Evolutionary conservation across 208 protist genomes (phyloP).

Genomic region (Trypanosoma melophagium): DNA sequence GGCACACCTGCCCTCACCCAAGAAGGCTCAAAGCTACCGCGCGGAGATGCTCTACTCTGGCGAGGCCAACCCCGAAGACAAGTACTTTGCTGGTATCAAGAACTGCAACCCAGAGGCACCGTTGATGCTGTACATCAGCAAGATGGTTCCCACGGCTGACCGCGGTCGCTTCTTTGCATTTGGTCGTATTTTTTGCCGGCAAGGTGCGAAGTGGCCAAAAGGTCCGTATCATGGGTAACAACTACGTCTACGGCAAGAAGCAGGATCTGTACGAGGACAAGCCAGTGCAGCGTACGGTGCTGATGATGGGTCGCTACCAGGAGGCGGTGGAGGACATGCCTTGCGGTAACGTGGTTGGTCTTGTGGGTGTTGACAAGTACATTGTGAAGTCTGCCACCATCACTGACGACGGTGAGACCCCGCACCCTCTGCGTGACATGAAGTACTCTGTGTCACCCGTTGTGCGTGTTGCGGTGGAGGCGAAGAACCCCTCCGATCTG

Average conservation of each 20-base stretch:
- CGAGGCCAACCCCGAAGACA: slow-evolving; percentile 90
- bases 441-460: slow-evolving; percentile 99
- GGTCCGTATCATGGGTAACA: slow-evolving; percentile 98
- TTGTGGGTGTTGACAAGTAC: slow-evolving; percentile 99
- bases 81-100: slow-evolving; percentile 86
- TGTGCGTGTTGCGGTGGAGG: slow-evolving; percentile 98
- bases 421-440: slow-evolving; percentile 91
- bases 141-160: slow-evolving; percentile 99
- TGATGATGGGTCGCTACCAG: slow-evolving; percentile 93
- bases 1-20: slow-evolving; percentile 97
- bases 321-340: slow-evolving; percentile 97
- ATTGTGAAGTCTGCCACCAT: slow-evolving; percentile 99
- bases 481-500: slow-evolving; percentile 96
- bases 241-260: slow-evolving; percentile 98
- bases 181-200: slow-evolving; percentile 71
- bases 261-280: slow-evolving; percentile 92
- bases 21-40: slow-evolving; percentile 96
- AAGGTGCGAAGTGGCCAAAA: slow-evolving; percentile 98
- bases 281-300: slow-evolving; percentile 64
- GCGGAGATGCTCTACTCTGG: slow-evolving; percentile 97
- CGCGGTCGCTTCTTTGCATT: slow-evolving; percentile 90
- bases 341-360: slow-evolving; percentile 97
- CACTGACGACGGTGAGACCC: slow-evolving; percentile 80
- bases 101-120: slow-evolving; percentile 94
- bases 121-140: slow-evolving; percentile 99